Evolutionary conservation across 176 grass and related monocot species (phyloP), one percentile per base, ranked within the genome.

Genomic region (Eragrostis nindensis): DNA sequence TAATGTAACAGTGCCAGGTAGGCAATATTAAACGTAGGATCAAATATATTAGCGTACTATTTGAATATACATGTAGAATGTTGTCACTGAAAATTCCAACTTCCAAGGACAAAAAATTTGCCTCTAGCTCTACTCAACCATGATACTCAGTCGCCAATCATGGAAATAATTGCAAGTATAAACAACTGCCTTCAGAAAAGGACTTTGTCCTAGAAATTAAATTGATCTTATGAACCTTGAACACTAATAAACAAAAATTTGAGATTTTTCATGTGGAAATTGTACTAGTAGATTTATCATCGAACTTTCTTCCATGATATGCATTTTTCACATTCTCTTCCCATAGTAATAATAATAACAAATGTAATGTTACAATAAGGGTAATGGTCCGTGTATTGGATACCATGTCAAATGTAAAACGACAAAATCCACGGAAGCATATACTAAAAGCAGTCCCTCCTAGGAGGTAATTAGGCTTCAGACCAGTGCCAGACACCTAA

Each of bases 101-200:
- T 65, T 65, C 32, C 12, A 18, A 78, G 43, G 30, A 52, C 36
- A 62, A 6, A 77, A 47, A 18, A 71, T 41, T 27, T 62, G n/a
- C 16, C 44, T 78, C 44, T 78, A 6, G 7, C 30, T 49, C 73
- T 47, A 60, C 71, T 74, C 43, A 74, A 50, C 18, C 30, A 78
- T 49, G 30, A 82, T n/a, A n/a, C n/a, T n/a, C 55, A 61, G 32
- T 46, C 27, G n/a, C n/a, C 24, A 27, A 48, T 47, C 22, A 48
- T 45, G 43, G 22, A 70, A 70, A 70, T 24, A 27, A 26, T 25
- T 47, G 68, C 3, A 71, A 26, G 3, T 32, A 52, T 27, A 70
- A 26, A 45, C 24, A 18, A 40, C 38, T 24, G 41, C 17, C 11
- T 71, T 71, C 15, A 11, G 10, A 12, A 50, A 21, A 55, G 29